Evolutionary conservation across 441 rosid species (phyloP).

Genomic region (Macaranga tanarius): DNA sequence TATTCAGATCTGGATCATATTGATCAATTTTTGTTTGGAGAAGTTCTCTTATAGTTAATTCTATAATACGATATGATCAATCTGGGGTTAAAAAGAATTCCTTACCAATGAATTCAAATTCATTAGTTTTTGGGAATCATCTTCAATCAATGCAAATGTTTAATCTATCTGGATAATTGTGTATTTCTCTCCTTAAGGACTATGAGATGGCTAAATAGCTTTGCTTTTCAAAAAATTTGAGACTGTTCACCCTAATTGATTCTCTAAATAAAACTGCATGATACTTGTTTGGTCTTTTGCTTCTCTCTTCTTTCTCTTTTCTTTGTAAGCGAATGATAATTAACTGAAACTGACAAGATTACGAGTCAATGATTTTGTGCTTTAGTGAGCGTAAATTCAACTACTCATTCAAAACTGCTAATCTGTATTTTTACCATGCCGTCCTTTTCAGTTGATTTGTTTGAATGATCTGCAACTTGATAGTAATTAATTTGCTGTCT

Average conservation of each 20-base stretch:
- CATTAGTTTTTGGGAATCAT: neutral
- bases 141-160: neutral
- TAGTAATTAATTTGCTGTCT: neutral
- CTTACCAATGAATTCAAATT: neutral
- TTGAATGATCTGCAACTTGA: neutral
- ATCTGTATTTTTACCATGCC: neutral
- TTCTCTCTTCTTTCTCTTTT: neutral
- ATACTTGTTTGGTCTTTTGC: neutral
- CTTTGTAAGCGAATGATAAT: neutral
- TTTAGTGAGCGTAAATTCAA: no score
- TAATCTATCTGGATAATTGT: neutral
- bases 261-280: no score
- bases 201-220: neutral
- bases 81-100: neutral
- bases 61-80: neutral
- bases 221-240: neutral
- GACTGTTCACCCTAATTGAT: neutral
- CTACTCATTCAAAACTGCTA: neutral
- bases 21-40: neutral
- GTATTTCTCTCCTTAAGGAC: constrained; percentile 1
- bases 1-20: neutral
- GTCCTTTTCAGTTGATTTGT: neutral
- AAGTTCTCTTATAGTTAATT: neutral
- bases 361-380: neutral
- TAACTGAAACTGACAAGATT: neutral